Conservation (phyloP, 2,329 filamentous ascomycete genomes). For the Xylariaceae sp. region DNA sequence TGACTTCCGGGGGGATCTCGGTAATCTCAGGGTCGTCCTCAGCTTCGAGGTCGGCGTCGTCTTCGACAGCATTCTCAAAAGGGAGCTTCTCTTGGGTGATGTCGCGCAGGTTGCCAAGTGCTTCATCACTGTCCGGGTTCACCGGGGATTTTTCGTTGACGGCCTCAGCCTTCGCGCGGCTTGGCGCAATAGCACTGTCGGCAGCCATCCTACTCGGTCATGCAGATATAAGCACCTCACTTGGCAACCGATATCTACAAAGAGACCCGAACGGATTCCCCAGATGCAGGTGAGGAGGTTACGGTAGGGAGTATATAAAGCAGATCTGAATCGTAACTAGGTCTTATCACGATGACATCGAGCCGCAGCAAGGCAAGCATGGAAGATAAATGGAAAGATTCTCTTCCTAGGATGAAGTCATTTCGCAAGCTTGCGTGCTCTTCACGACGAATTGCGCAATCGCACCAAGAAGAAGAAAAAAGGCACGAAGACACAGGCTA, state of each 20-base stretch:
- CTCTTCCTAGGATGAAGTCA: neutral
- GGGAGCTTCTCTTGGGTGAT: conserved; percentile 19
- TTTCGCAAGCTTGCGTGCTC: conserved; percentile 2
- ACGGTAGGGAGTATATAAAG: neutral
- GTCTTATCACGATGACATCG: neutral
- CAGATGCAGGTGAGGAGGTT: neutral
- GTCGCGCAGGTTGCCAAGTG: neutral
- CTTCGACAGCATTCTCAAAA: conserved; percentile 24
- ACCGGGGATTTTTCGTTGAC: neutral
- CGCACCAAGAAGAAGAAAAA: conserved; percentile 1
- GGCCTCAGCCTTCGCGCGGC: conserved; percentile 1
- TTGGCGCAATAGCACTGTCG: conserved; percentile 12
- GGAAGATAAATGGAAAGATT: neutral
- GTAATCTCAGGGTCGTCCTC: conserved; percentile 48
- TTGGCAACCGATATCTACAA: neutral
- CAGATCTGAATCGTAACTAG: neutral
- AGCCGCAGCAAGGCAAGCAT: neutral
- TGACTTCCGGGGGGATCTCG: conserved; percentile 50
- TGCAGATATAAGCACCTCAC: neutral
- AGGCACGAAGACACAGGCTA: neutral
- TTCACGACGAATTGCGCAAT: conserved; percentile 12
- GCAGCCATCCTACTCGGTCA: conserved; percentile 11
- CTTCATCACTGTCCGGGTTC: neutral
- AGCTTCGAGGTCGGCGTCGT: conserved; percentile 27
- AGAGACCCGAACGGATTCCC: neutral